A percentile compares a stretch with the other conserved stretches of the same genome.
Conservation (phyloP, 2,329 filamentous ascomycete species). For the Cercospora sojina region DNA sequence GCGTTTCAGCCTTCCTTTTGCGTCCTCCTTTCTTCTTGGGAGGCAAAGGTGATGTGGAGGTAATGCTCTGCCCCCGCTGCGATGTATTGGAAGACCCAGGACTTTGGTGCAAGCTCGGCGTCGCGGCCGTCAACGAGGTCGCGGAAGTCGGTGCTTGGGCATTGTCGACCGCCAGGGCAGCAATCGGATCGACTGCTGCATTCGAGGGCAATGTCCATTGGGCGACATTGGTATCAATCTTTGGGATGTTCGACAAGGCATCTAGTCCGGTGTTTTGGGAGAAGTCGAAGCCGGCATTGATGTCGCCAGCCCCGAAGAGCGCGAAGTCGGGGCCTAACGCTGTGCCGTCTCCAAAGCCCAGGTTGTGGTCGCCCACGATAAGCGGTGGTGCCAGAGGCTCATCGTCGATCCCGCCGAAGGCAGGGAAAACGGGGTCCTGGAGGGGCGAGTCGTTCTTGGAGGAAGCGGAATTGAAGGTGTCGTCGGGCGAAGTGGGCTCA, state of each 20-base stretch:
- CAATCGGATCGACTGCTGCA: conserved; percentile 18
- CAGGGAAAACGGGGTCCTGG: conserved; percentile 34
- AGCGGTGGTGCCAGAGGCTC: conserved; percentile 35
- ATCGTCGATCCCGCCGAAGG: conserved; percentile 28
- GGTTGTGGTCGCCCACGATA: conserved; percentile 37
- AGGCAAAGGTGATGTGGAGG: conserved; percentile 36
- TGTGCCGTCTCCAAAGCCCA: conserved; percentile 29
- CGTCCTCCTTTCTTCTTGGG: conserved; percentile 39
- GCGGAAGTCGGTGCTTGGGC: conserved; percentile 21
- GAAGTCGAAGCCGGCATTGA: conserved; percentile 35
- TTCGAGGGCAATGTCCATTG: conserved; percentile 31
- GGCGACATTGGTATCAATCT: conserved; percentile 29
- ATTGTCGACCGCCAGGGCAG: conserved; percentile 28
- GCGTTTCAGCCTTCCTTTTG: conserved; percentile 38
- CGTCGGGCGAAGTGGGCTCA: conserved; percentile 38
- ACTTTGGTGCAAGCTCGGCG: conserved; percentile 34
- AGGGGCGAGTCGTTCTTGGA: conserved; percentile 40
- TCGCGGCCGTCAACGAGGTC: conserved; percentile 23
- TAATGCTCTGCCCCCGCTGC: conserved; percentile 34
- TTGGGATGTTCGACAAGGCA: conserved; percentile 24
- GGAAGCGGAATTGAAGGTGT: conserved; percentile 37
- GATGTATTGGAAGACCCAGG: conserved; percentile 31
- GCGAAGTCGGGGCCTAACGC: conserved; percentile 22
- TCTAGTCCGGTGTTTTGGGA: conserved; percentile 24
- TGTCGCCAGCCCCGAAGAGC: conserved; percentile 32